Conservation (phyloP, 306 rosid genomes). For the Dalbergia cultrata region DNA sequence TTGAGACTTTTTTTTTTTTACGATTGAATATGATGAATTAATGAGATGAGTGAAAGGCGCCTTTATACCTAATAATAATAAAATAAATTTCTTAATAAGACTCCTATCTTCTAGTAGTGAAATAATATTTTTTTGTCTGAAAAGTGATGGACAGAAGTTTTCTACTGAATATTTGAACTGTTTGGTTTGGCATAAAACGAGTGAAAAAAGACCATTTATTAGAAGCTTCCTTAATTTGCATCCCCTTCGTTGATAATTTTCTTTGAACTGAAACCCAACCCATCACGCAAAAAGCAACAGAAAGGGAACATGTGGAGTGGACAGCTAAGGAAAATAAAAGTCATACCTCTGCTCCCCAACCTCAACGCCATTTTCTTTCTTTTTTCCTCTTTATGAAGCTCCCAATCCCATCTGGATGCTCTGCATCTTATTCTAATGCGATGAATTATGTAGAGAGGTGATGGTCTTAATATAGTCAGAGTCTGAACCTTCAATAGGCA, state of each 20-base stretch:
- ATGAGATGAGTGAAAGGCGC: too few relatives aligned
- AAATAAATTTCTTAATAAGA: too few relatives aligned
- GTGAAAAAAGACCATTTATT: background rate
- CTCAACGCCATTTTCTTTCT: background rate
- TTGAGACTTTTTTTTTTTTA: too few relatives aligned
- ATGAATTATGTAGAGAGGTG: background rate
- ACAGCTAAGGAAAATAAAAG: background rate
- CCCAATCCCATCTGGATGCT: background rate
- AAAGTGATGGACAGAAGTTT: too few relatives aligned
- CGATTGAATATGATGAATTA: too few relatives aligned
- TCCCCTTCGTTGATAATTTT: background rate
- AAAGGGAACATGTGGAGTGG: background rate
- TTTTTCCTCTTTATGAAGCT: background rate
- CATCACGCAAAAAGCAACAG: background rate
- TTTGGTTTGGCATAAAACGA: background rate
- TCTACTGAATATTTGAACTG: background rate
- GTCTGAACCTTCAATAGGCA: background rate
- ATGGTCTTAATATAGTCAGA: background rate
- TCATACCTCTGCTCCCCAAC: background rate
- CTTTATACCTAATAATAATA: too few relatives aligned
- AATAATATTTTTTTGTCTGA: too few relatives aligned
- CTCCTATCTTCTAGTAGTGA: too few relatives aligned
- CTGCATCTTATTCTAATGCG: background rate
- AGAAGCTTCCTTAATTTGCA: constrained; percentile 23
- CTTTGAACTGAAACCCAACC: background rate